Conservation (phyloP, 2,329 filamentous ascomycete species). For the Verticillium nubilum region DNA sequence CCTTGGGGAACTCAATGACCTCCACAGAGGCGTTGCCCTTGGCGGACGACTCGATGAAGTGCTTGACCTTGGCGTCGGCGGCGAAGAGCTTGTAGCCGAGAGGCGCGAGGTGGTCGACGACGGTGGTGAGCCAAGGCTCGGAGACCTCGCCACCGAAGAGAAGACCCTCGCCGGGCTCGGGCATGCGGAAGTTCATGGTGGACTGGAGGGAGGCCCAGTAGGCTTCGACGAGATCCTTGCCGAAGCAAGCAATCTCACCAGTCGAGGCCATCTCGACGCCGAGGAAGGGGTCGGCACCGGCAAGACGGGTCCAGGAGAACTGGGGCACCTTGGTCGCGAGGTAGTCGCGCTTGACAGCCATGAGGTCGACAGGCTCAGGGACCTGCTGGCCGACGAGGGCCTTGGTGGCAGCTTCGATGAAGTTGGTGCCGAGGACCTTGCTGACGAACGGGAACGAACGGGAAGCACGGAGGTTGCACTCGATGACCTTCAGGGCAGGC, state of each 20-base stretch:
- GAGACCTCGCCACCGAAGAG: slow-evolving; percentile 82
- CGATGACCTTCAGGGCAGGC: slow-evolving; percentile 86
- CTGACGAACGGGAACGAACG: slow-evolving; percentile 97
- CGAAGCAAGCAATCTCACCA: slow-evolving; percentile 98
- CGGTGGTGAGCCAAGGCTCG: slow-evolving; percentile 65
- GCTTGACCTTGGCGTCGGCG: slow-evolving; percentile 74
- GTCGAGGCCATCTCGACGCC: slow-evolving; percentile 97
- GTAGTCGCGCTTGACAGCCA: slow-evolving; percentile 85
- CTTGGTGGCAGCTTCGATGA: slow-evolving; percentile 92
- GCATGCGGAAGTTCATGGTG: slow-evolving; percentile 98
- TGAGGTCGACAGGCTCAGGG: slow-evolving; percentile 79
- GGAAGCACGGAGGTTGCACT: slow-evolving; percentile 95
- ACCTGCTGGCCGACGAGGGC: slow-evolving; percentile 83
- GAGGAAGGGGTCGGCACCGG: slow-evolving; percentile 93
- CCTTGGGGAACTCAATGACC: slow-evolving; percentile 93
- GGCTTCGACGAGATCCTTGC: slow-evolving; percentile 89
- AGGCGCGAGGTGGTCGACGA: slow-evolving; percentile 82
- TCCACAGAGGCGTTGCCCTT: slow-evolving; percentile 69
- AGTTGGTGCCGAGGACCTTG: slow-evolving; percentile 95
- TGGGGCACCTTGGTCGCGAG: slow-evolving; percentile 96
- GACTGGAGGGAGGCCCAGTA: slow-evolving; percentile 97
- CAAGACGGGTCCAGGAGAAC: slow-evolving; percentile 97
- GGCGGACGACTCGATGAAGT: slow-evolving; percentile 67
- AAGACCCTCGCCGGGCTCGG: slow-evolving; percentile 89
- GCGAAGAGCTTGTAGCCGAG: slow-evolving; percentile 94